Base-by-base conservation (phyloP, 768 basidiomycete species). In the Kwoniella sp. region DNA sequence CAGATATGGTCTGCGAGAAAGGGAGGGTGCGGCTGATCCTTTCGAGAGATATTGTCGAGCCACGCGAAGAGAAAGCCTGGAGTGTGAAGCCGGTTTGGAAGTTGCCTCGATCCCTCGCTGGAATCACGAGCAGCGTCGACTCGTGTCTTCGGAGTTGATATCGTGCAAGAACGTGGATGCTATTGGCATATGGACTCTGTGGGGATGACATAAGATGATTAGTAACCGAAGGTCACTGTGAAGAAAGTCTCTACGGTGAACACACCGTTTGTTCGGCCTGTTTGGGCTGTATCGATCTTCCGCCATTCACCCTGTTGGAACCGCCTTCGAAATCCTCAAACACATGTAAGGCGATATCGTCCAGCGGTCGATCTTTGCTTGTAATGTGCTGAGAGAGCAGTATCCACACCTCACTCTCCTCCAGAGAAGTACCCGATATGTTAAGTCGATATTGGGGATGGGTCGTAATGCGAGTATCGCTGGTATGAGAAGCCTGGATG, bases 351-450 rank as follows among this genome's bases (percentile, higher is more conserved):
- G 90, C 85, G 52, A 91, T 87, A 74, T 87, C 93, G 64, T 90
- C 88, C 1, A 84, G 80, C 5, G 81, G 83, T 44, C 85, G 82
- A 50, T 81, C 83, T n/a, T 86, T 88, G 65, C 88, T 82, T 0
- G 78, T 76, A 8, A 89, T 76, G 76, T 98, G 94, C 27, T 91
- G 85, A 0, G 88, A 88, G 1, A 97, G 83, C 1, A 93, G 83
- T 8, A 94, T 71, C 90, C 89, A 95, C 6, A 96, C 82, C 48
- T 90, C 87, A 27, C 82, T 26, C 36, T 64, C 53, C 44, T 36
- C 46, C 7, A 56, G 33, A 24, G 24, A 10, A 10, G 29, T 5
- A 22, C 12, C 6, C 22, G 54, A 13, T 25, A 68, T 15, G 15
- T 19, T n/a, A 19, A 68, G 54, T 25, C 60, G 64, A 33, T 54